Evolutionary conservation across 345 rosid species (phyloP).

Genomic region (Camelina laxa): DNA sequence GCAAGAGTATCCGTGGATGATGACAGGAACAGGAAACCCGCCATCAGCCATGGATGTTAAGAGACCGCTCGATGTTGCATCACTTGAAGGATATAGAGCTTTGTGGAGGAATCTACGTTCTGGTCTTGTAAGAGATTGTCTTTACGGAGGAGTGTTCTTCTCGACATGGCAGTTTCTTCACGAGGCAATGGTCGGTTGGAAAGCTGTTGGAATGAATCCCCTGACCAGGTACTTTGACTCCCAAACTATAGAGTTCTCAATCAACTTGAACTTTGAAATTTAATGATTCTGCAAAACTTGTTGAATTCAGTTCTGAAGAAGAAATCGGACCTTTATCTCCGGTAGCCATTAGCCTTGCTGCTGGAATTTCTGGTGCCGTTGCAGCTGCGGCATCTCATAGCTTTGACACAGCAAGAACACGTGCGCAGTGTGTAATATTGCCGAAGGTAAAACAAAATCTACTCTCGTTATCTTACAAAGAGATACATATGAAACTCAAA

Average conservation of each 20-base stretch:
- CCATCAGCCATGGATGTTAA: slow-evolving; percentile 74
- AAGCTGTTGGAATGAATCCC: slow-evolving; percentile 88
- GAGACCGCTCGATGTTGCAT: slow-evolving; percentile 61
- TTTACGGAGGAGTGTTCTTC: slow-evolving; percentile 85
- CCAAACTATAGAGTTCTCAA: background rate
- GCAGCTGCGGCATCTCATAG: slow-evolving; percentile 95
- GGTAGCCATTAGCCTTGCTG: slow-evolving; percentile 67
- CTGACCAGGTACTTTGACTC: slow-evolving; percentile 60
- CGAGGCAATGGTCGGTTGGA: slow-evolving; percentile 76
- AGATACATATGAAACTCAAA: background rate
- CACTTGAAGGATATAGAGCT: slow-evolving; percentile 83
- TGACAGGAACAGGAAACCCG: slow-evolving; percentile 90
- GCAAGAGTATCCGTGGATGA: slow-evolving; percentile 92
- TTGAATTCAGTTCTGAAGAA: slow-evolving; percentile 62
- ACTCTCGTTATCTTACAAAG: background rate
- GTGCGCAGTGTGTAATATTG: slow-evolving; percentile 80
- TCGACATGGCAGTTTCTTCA: slow-evolving; percentile 87
- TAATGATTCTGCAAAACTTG: slow-evolving; percentile 5
- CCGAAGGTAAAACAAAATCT: slow-evolving; percentile 63
- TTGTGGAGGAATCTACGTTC: slow-evolving; percentile 84
- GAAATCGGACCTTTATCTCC: slow-evolving; percentile 82
- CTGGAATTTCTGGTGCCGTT: slow-evolving; percentile 77
- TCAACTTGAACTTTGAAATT: background rate
- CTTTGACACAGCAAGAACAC: slow-evolving; percentile 85
- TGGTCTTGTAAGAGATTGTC: slow-evolving; percentile 76